Percentiles rank a stretch among this genome's conserved stretches.
Conservation (phyloP, 179 eudicot genomes). For the Carnegiea gigantea region DNA sequence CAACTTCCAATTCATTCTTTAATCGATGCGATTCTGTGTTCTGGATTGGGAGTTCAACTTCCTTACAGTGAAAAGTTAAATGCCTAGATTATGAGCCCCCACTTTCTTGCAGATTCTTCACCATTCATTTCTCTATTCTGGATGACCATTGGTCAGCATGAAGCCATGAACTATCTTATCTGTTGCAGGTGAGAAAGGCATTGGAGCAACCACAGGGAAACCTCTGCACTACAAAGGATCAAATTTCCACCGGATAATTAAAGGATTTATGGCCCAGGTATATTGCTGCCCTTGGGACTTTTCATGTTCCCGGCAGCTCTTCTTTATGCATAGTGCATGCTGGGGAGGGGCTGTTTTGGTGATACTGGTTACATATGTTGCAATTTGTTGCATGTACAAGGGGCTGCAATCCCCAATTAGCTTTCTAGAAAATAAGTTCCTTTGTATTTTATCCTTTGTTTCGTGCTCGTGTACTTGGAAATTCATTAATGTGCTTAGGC, state of each 20-base stretch:
- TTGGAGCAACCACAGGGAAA: slow-evolving; percentile 76
- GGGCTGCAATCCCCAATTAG: neutral
- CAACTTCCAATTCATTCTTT: neutral
- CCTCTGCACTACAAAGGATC: slow-evolving; percentile 83
- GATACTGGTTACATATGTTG: neutral
- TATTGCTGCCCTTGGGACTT: slow-evolving; percentile 12
- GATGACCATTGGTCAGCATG: neutral
- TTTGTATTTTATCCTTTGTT: neutral
- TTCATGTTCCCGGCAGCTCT: neutral
- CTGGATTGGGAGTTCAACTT: neutral
- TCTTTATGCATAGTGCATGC: slow-evolving; percentile 7
- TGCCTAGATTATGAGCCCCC: neutral
- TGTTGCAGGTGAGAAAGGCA: slow-evolving; percentile 81
- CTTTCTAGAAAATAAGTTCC: neutral
- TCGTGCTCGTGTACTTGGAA: neutral
- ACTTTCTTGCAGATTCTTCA: slow-evolving; percentile 5
- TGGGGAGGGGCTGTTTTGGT: slow-evolving; percentile 1
- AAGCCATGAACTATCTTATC: neutral
- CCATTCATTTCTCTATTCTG: neutral
- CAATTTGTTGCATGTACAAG: neutral
- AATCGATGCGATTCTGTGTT: neutral
- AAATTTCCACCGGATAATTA: slow-evolving; percentile 80
- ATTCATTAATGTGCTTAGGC: neutral
- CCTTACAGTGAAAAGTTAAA: neutral
- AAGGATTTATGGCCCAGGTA: slow-evolving; percentile 98